Evolutionary conservation across 2,329 filamentous ascomycete species (phyloP).

Genomic region (Aspergillus unguis): DNA sequence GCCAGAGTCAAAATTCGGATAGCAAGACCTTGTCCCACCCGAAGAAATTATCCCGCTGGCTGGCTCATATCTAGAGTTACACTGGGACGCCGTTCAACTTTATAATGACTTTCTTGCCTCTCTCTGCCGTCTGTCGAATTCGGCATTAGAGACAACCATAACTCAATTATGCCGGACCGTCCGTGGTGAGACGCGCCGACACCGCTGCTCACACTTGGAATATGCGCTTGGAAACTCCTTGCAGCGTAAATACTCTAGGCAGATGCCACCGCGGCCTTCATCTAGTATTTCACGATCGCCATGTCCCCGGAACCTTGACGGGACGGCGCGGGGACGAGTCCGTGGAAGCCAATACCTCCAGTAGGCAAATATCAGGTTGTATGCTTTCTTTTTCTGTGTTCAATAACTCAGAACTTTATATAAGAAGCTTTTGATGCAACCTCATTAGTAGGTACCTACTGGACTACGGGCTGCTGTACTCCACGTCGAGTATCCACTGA

Average conservation of each 20-base stretch:
- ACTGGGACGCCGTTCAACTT: neutral
- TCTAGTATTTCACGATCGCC: conserved; percentile 7
- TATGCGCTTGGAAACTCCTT: conserved; percentile 23
- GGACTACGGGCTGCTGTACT: neutral
- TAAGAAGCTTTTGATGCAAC: conserved; percentile 11
- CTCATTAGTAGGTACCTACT: neutral
- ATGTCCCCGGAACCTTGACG: conserved; percentile 38
- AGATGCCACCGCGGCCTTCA: no score
- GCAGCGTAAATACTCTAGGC: conserved; percentile 12
- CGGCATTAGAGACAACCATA: neutral
- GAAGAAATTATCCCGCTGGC: conserved; percentile 5
- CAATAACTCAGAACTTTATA: conserved; percentile 8
- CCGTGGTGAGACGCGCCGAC: no score
- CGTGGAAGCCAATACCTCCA: conserved; percentile 17
- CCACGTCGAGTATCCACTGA: neutral
- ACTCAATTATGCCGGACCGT: no score
- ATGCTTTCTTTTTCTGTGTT: conserved; percentile 6
- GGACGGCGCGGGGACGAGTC: conserved; percentile 32
- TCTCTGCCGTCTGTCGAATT: neutral
- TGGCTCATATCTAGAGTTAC: neutral
- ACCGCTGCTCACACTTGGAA: neutral
- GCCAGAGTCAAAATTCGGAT: conserved; percentile 4
- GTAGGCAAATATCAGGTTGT: neutral
- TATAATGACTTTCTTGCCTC: neutral
- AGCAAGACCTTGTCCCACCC: conserved; percentile 5